Base-by-base conservation (phyloP, 371 early-diverging fungal genomes). In the Blakeslea trispora region DNA sequence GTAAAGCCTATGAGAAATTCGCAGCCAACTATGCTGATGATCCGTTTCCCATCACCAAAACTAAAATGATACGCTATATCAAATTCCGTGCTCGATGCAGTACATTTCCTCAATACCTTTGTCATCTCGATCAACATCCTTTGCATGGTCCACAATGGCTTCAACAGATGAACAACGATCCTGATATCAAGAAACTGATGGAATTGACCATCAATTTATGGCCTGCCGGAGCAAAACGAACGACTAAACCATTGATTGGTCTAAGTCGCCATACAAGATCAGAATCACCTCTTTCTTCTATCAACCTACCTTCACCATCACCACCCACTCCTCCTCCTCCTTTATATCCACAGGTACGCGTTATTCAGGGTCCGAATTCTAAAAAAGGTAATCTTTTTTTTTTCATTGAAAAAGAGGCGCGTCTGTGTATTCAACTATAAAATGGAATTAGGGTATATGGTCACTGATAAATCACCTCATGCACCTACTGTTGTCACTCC, bases 121-220 rank as follows among this genome's bases (percentile, higher is more conserved):
- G 32, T 2, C 46, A 59, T 42, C 14, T 59, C 9, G 59, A 59
- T 0, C 9, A 46, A 17, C 59, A 59, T 23, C 59, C 59, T 46
- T 1, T 46, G 7, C 59, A 59, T 40, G 59, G 59, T 11, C 31
- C 19, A 3, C 9, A 6, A 31, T 59, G 59, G 59, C 10, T 52
- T 3, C 14, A 52, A 13, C 24, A 11, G 10, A 59, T 59, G 48
- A 59, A 41, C 15, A 59, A 37, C 8, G 51, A 58, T 19, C 35
- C 43, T 14, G 58, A 51, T 14, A 21, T 51, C 35, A 35, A 6
- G 39, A n/a, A 21, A 4, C n/a, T 50, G 14, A 50, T 50, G 35
- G n/a, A 39, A 39, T 4, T 32, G 4, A 6, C 32, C 3, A 3
- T n/a, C 9, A 19, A 39, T 1, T 9, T 39, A 22, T 39, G 50